Base-by-base conservation (phyloP, 2,329 filamentous ascomycete species). In the Claviceps pazoutovae region DNA sequence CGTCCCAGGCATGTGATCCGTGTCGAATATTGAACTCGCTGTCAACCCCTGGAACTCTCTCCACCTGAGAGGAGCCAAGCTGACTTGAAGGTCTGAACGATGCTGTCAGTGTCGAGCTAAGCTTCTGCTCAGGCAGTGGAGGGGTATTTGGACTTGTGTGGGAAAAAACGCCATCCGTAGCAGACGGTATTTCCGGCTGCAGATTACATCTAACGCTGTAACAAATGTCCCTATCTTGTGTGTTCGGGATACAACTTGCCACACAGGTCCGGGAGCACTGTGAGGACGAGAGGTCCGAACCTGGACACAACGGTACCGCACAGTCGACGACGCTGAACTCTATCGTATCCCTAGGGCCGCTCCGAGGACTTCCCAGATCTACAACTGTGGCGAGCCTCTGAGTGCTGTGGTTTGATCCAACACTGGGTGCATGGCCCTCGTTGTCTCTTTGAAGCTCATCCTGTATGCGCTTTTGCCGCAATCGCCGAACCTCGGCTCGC, bases 381-480 rank as follows among this genome's bases (percentile, higher is more conserved):
- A 61, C 58, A 5, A 61, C 58, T 13, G 62, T 56, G 17, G 59
- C 62, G 21, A 58, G 52, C 26, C 58, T 56, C 44, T 51, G 57
- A 45, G 56, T 59, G n/a, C 57, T 62, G 19, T 58, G 56, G 14
- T 55, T 57, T 11, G 65, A 63, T 13, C 54, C 57, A 5, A 60
- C 59, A 42, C 60, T 66, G 1, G 56, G 53, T 17, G 66, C 62
- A 17, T 70, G 66, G 46, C 68, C 65, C 9, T 62, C 59, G 38
- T 68, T 64, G 39, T 78, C 75, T 41, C 63, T 71, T 46, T 73
- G 70, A 3, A 82, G 66, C 57, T 81, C 78, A 44, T 79, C 72
- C 55, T 75, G 75, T n/a, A 81, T 80, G 55, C 76, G 71, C 56
- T 73, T 74, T 48, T 75, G 73, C 62, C 76, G 73, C 8, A 80